phyloP scores from a whole-genome alignment of 768 basidiomycete species.

The Suillus subalutaceus region DNA sequence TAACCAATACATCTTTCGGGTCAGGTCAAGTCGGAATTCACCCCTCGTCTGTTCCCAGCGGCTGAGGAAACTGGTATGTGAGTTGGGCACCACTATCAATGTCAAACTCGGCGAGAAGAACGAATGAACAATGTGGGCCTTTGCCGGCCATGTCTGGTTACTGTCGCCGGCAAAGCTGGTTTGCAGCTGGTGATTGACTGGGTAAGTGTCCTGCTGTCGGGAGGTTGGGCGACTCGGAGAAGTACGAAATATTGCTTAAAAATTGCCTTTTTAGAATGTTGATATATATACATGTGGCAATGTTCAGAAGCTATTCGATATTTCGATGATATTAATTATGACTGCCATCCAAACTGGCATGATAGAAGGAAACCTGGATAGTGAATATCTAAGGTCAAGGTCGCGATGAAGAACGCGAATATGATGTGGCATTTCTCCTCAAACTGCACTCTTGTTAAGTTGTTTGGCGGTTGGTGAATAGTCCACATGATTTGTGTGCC shows the following conservation, averaged over 20 bases:
- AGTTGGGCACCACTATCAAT: constrained; percentile 93
- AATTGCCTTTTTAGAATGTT: neutral
- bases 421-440: neutral
- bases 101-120: constrained; percentile 98
- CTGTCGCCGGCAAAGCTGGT: constrained; percentile 2
- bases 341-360: neutral
- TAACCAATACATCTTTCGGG: constrained; percentile 9
- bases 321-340: neutral
- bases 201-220: neutral
- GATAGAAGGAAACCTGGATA: neutral
- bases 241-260: neutral
- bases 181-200: neutral
- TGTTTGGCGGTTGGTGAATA: no score
- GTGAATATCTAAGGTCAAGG: neutral
- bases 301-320: neutral
- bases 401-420: no score
- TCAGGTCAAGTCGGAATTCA: constrained; percentile 39
- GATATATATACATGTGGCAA: neutral
- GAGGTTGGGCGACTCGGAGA: neutral
- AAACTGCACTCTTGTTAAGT: neutral
- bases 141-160: constrained; percentile 52
- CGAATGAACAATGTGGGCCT: constrained; percentile 86
- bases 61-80: constrained; percentile 95
- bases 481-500: no score
- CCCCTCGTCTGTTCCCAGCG: constrained; percentile 94